Evolutionary conservation across 1,139 yeast genomes (phyloP).

Genomic region (Pichia sp.): DNA sequence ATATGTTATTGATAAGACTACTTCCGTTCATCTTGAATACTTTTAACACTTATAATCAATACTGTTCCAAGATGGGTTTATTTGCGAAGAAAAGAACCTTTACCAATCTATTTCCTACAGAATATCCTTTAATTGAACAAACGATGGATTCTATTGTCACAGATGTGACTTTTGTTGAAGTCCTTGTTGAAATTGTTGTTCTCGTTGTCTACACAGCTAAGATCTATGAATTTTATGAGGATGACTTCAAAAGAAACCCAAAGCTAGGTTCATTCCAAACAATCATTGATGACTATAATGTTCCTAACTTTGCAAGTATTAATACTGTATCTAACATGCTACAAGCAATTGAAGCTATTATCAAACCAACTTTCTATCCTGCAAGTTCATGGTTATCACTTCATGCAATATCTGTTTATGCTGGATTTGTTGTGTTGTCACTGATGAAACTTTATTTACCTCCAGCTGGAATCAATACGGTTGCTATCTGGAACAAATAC

Average conservation of each 20-base stretch:
- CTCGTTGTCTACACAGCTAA: conserved; percentile 46
- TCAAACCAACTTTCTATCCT: conserved; percentile 38
- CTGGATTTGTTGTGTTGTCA: conserved; percentile 6
- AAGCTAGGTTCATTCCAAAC: conserved; percentile 1
- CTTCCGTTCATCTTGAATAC: conserved; percentile 20
- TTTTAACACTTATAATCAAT: conserved; percentile 47
- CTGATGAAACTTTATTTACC: conserved; percentile 50
- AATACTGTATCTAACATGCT: conserved; percentile 6
- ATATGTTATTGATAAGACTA: conserved; percentile 15
- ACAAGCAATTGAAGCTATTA: conserved; percentile 1
- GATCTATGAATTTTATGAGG: conserved; percentile 10
- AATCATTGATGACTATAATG: conserved; percentile 2
- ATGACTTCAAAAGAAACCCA: conserved; percentile 4
- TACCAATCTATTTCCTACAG: conserved; percentile 60
- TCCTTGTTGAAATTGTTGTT: conserved; percentile 61
- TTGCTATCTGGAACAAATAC: conserved; percentile 64
- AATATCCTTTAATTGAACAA: conserved; percentile 55
- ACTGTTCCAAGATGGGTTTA: conserved; percentile 41
- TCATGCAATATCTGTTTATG: conserved; percentile 13
- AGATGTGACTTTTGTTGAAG: conserved; percentile 65
- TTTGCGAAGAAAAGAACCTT: conserved; percentile 54
- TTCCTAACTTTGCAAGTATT: conserved; percentile 4
- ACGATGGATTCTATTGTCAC: conserved; percentile 72
- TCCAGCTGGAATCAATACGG: conserved; percentile 37
- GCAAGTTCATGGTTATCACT: conserved; percentile 59